phyloP scores from a whole-genome alignment of 176 grass and related monocot genomes.

The Eleusine indica region DNA sequence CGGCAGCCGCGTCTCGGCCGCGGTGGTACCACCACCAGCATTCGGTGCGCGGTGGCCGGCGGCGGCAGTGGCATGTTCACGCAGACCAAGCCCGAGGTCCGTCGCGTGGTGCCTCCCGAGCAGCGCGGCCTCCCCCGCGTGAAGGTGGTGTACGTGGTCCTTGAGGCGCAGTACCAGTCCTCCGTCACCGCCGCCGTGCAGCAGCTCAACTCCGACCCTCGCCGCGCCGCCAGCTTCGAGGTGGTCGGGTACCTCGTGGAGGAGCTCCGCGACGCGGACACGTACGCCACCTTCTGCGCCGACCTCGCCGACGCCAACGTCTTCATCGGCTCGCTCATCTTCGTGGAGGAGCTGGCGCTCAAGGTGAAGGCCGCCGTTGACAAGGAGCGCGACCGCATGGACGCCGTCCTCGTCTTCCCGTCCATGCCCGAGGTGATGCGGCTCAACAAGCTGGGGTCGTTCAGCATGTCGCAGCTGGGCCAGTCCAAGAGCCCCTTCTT shows the following conservation, averaged over 20 bases:
- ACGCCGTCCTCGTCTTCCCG: constrained; percentile 96
- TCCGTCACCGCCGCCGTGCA: constrained; percentile 77
- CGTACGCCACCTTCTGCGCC: constrained; percentile 73
- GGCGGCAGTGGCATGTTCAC: constrained; percentile 80
- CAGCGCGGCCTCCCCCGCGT: constrained; percentile 58
- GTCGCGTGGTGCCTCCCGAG: constrained; percentile 70
- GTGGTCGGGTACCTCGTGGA: constrained; percentile 93
- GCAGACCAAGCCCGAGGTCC: constrained; percentile 94
- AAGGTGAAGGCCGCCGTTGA: constrained; percentile 85
- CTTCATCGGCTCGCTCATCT: constrained; percentile 99
- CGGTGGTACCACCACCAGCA: neutral
- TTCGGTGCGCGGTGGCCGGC: constrained; percentile 50
- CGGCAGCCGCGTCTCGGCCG: neutral
- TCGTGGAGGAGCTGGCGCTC: constrained; percentile 96
- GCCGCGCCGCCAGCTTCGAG: constrained; percentile 69
- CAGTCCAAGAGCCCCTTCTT: constrained; percentile 99
- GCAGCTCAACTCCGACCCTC: constrained; percentile 69
- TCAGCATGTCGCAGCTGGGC: constrained; percentile 97
- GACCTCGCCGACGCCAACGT: constrained; percentile 88
- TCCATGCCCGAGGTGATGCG: constrained; percentile 99
- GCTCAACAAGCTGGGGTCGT: constrained; percentile 97
- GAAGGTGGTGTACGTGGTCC: constrained; percentile 95
- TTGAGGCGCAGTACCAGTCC: constrained; percentile 99
- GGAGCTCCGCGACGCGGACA: constrained; percentile 82
- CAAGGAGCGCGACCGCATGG: constrained; percentile 78